Percentiles rank a stretch among this genome's conserved stretches.
Evolutionary conservation across 345 rosid species (phyloP).

Genomic region (Eucalyptus viminalis): DNA sequence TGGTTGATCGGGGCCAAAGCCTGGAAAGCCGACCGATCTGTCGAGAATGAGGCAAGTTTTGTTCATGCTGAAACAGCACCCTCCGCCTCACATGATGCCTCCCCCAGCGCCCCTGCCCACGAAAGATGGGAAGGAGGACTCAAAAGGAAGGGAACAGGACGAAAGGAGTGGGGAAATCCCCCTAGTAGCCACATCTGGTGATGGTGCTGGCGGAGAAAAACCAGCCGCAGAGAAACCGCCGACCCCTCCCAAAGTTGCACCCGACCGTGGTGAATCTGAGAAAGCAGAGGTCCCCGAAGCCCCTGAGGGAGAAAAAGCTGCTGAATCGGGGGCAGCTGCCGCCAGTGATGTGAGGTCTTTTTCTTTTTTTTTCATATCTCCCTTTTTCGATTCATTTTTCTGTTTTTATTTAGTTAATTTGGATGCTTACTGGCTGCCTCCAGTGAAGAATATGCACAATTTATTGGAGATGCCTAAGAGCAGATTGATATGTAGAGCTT

Average conservation of each 20-base stretch:
- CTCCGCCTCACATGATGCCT: conserved; percentile 82
- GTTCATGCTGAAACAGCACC: conserved; percentile 64
- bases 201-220: background rate
- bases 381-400: background rate
- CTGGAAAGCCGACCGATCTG: conserved; percentile 82
- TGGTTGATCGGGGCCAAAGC: conserved; percentile 76
- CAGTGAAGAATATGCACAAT: background rate
- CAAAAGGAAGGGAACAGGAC: conserved; percentile 19
- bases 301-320: conserved; percentile 13
- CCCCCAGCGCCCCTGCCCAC: conserved; percentile 40
- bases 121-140: conserved; percentile 18
- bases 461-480: background rate
- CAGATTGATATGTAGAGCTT: too few relatives aligned
- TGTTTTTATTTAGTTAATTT: background rate
- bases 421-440: background rate
- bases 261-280: conserved; percentile 8
- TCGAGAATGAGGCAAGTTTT: conserved; percentile 80
- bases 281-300: conserved; percentile 4
- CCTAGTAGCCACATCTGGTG: conserved; percentile 1
- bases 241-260: conserved; percentile 21
- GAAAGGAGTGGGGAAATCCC: conserved; percentile 4
- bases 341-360: background rate
- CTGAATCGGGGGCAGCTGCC: conserved; percentile 10
- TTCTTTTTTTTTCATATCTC: background rate
- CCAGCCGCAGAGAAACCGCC: background rate